phyloP scores from a whole-genome alignment of 306 rosid genomes.

The Gastrolobium villosum region DNA sequence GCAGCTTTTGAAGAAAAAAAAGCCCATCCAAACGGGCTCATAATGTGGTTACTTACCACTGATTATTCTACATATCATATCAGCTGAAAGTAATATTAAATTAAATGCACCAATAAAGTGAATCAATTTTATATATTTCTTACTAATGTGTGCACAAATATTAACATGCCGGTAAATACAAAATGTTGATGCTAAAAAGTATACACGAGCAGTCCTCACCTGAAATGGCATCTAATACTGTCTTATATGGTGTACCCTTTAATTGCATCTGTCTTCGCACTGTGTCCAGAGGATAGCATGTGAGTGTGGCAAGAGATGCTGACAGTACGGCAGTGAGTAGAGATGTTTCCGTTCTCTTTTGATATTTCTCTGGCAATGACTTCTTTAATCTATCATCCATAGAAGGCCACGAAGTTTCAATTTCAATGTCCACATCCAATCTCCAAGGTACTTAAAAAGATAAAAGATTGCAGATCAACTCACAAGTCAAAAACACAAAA shows the following conservation, averaged over 20 bases:
- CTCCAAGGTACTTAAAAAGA: slow-evolving; percentile 39
- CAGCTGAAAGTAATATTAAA: slow-evolving; percentile 3
- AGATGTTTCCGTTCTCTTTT: slow-evolving; percentile 78
- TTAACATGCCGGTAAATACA: not conserved
- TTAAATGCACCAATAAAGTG: slow-evolving; percentile 21
- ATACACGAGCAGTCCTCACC: slow-evolving; percentile 54
- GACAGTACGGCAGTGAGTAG: slow-evolving; percentile 74
- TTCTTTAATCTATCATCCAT: slow-evolving; percentile 78
- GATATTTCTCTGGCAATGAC: slow-evolving; percentile 86
- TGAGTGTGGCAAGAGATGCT: slow-evolving; percentile 80
- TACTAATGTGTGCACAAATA: not conserved
- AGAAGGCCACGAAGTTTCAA: slow-evolving; percentile 37
- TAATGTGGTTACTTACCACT: slow-evolving; percentile 30
- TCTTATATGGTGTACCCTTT: slow-evolving; percentile 86
- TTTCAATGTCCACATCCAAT: slow-evolving; percentile 29
- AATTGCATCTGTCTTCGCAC: slow-evolving; percentile 96
- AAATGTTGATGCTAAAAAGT: slow-evolving; percentile 6
- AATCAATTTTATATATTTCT: slow-evolving; percentile 19
- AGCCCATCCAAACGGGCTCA: no score
- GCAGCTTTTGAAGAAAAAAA: no score
- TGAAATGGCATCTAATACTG: slow-evolving; percentile 84
- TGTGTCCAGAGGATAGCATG: slow-evolving; percentile 91
- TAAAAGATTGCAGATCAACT: slow-evolving; percentile 49
- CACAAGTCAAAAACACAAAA: slow-evolving; percentile 92
- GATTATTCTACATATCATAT: slow-evolving; percentile 3